Base-by-base conservation (phyloP, 371 early-diverging fungal genomes). In the Parasitella parasitica region DNA sequence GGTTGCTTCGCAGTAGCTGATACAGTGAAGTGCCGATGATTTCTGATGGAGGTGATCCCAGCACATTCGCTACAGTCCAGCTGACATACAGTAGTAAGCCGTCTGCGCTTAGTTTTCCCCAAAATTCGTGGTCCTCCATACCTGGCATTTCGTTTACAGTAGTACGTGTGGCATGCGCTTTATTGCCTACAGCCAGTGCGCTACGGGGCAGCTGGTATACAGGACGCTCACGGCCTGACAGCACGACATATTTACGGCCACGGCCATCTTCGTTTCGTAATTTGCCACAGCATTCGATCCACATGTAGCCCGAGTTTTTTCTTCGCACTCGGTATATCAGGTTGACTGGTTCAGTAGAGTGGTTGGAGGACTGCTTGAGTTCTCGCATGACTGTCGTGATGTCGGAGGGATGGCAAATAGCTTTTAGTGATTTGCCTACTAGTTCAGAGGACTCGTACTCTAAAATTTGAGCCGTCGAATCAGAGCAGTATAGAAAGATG, bases 321-420 rank as follows among this genome's bases (percentile, higher is more conserved):
- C 78, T 69, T 5, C 77, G 71, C 26, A 85, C 77, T 18, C 89
- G 82, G 55, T 84, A 87, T 11, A 88, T 72, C 13, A 86, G 62
- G 48, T 83, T 78, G 51, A 89, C 76, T 7, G 67, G 56, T 9
- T 73, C 74, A 4, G 70, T 70, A 18, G 78, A 56, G 9, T 69
- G 66, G 27, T 52, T 64, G 15, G 76, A 73, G 0, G 78, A 67
- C 37, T 78, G 77, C 52, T 82, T 82, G 13, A 89, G 55, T 66
- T 89, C 87, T 3, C 88, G 75, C 76, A 88, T 81, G 3, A 85
- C 85, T 4, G 82, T 69, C 6, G 85, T 79, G 24, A 84, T 67
- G 59, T 89, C 89, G 12, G 84, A 82, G 2, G 86, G 85, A 63
- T 89, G 89, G 48, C 86, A 82, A 54, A 86, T 81, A 24, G 77